Base-by-base conservation (phyloP, 1,284 basidiomycete genomes). In the Ceratobasidium sp. region DNA sequence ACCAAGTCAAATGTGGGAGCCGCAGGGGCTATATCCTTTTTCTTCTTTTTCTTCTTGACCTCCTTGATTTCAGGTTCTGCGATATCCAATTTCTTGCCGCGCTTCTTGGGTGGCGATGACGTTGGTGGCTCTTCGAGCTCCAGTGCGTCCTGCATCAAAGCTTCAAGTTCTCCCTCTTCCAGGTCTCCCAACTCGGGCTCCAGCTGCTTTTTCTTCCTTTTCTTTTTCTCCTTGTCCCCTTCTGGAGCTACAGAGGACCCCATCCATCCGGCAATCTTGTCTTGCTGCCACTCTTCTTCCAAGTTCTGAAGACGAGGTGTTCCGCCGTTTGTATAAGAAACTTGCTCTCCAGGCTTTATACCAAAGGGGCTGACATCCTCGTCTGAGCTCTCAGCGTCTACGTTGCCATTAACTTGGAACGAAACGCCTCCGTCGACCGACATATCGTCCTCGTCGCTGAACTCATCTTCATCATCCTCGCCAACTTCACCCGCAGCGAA, bases 1-100 rank as follows among this genome's bases (percentile, higher is more conserved):
- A 91, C 87, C 79, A 95, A 90, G 84, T 94, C 92, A 82, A 94
- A 94, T 28, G 89, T 84, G 76, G 89, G 88, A 26, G 84, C 67
- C 44, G 73, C 64, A 20, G 77, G 79, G 56, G 82, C 75, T 76
- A 79, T 78, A 39, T 83, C 78, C 64, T 83, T 77, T 63, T 82
- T 80, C 55, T 83, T 84, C 26, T 68, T 75, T 66, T 79, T 88
- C 85, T 88, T 88, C 82, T 85, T 87, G 20, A 80, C 83, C 26
- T 80, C 83, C 51, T 82, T 77, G 51, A 79, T 80, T 15, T 81
- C 71, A 60, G 80, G 80, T 80, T 84, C 80, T 51, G 73, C 67
- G 44, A 73, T 75, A 13, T 69, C 67, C 55, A 55, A 66, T 58
- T 79, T 84, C 78, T 40, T 78, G 81, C 79, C 84, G 68, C 81